Percentiles rank a stretch among this genome's conserved stretches.
phyloP scores from a whole-genome alignment of 352 stramenopile species.

The Pythium sp. region DNA sequence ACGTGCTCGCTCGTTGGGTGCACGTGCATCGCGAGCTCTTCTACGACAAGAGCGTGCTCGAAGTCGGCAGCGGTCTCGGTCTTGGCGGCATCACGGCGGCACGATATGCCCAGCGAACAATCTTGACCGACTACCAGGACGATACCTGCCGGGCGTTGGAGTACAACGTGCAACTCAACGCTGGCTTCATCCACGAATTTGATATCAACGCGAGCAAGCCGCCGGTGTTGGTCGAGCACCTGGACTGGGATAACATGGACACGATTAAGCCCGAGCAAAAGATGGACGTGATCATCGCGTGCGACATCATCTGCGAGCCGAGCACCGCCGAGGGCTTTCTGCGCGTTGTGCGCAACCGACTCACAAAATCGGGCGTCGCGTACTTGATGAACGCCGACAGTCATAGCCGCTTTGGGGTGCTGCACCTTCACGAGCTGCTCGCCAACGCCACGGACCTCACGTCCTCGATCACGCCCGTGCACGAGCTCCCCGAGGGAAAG shows the following conservation, averaged over 20 bases:
- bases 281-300: conserved; percentile 80
- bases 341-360: conserved; percentile 62
- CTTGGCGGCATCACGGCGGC: conserved; percentile 77
- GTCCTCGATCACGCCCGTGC: conserved; percentile 70
- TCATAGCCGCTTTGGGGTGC: conserved; percentile 83
- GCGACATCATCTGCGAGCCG: conserved; percentile 87
- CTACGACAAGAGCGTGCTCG: conserved; percentile 62
- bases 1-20: conserved; percentile 79
- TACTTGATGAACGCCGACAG: conserved; percentile 88
- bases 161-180: conserved; percentile 83
- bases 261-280: conserved; percentile 54
- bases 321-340: conserved; percentile 86
- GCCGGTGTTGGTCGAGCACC: conserved; percentile 44
- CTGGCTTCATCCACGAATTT: conserved; percentile 63
- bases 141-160: conserved; percentile 72
- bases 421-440: conserved; percentile 67
- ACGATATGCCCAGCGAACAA: conserved; percentile 55
- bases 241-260: conserved; percentile 80
- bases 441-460: conserved; percentile 49
- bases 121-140: conserved; percentile 82
- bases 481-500: conserved; percentile 47
- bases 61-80: conserved; percentile 82
- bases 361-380: conserved; percentile 51
- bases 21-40: conserved; percentile 79
- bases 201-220: conserved; percentile 39